Percentiles rank a stretch among this genome's conserved stretches.
phyloP scores from a whole-genome alignment of 768 basidiomycete species.

The Coprinopsis strossmayeri region DNA sequence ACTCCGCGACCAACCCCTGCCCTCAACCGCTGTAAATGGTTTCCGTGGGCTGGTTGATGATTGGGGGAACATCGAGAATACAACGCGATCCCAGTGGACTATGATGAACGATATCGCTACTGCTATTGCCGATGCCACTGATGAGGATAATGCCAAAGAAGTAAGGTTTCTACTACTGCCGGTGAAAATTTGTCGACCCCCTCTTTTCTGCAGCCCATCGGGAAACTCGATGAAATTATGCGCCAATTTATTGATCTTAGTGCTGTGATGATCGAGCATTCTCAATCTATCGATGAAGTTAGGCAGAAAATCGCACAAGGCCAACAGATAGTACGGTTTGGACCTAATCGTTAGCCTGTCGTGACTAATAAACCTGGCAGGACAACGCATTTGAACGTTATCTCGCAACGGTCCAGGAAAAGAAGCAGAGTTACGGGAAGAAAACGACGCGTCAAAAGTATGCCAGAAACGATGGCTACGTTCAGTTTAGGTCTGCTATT shows the following conservation, averaged over 20 bases:
- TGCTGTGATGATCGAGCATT: conserved; percentile 53
- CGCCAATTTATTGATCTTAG: conserved; percentile 62
- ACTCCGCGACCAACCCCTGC: conserved; percentile 63
- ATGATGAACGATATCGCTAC: conserved; percentile 37
- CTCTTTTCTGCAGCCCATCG: conserved; percentile 37
- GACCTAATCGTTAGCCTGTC: background rate
- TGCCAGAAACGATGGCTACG: conserved; percentile 52
- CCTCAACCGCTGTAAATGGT: conserved; percentile 42
- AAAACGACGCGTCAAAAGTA: conserved; percentile 81
- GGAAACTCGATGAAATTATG: conserved; percentile 61
- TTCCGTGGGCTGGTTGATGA: conserved; percentile 54
- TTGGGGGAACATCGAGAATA: conserved; percentile 52
- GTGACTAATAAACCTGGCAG: conserved; percentile 25
- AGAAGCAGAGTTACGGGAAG: conserved; percentile 39
- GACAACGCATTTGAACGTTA: conserved; percentile 47
- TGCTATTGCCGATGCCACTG: conserved; percentile 56
- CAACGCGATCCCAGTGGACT: conserved; percentile 38
- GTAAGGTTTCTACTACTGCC: conserved; percentile 25
- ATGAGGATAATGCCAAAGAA: conserved; percentile 44
- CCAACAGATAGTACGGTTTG: conserved; percentile 50
- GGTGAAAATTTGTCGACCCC: conserved; percentile 2
- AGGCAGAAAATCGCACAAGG: conserved; percentile 50
- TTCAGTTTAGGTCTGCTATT: conserved; percentile 54
- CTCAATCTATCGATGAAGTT: conserved; percentile 44
- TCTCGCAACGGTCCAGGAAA: conserved; percentile 33